Conservation (phyloP, 306 rosid species). For the Herpetospermum pedunculosum region DNA sequence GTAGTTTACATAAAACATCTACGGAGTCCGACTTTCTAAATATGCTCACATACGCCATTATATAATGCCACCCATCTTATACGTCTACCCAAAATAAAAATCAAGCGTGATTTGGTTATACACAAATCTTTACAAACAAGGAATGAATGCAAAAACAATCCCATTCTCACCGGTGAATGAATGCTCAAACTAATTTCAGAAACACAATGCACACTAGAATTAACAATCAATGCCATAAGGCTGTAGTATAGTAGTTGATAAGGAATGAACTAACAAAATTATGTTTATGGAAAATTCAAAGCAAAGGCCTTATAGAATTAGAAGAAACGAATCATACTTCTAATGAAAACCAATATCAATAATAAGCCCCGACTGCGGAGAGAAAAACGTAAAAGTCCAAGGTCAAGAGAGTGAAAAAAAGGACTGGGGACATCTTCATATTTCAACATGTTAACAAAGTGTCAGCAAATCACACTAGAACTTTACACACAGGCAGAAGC, state of each 20-base stretch:
- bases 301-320: not conserved
- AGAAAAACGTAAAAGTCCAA: not conserved
- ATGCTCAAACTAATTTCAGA: not conserved
- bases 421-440: not conserved
- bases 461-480: not conserved
- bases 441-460: not conserved
- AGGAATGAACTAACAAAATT: not conserved
- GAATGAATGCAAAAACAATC: constrained; percentile 1
- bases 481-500: not conserved
- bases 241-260: not conserved
- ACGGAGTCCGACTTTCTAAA: not conserved
- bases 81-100: not conserved
- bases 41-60: not conserved
- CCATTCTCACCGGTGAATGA: not conserved
- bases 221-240: not conserved
- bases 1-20: not conserved
- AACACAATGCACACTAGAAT: not conserved
- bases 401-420: not conserved
- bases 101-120: not conserved
- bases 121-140: not conserved
- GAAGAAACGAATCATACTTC: not conserved
- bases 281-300: not conserved
- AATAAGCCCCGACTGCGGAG: not conserved
- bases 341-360: too few relatives aligned
- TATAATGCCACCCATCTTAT: not conserved